Conservation (phyloP, 2,329 filamentous ascomycete species). For the Coniochaeta prunicola region DNA sequence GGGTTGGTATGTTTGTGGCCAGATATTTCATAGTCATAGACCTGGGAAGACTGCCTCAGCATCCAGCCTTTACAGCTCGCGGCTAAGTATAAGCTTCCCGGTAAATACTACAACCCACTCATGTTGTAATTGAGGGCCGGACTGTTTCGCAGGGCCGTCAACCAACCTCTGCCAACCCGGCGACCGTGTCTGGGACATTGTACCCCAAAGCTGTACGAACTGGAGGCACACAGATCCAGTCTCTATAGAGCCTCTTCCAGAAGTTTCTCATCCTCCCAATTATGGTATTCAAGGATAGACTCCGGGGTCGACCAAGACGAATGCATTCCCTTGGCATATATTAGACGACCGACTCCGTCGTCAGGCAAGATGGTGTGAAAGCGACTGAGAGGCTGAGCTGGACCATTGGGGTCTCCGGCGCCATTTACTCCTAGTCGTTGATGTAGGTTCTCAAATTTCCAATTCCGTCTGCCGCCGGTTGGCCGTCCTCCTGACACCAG, state of each 20-base stretch:
- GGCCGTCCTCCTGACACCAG: constrained; percentile 57
- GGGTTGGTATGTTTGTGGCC: too few species aligned
- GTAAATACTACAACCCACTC: background rate
- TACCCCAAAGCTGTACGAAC: background rate
- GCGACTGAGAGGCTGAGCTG: too few species aligned
- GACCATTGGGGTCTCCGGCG: too few species aligned
- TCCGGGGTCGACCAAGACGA: too few species aligned
- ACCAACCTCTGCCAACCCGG: background rate
- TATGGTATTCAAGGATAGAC: too few species aligned
- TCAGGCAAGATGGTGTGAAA: background rate
- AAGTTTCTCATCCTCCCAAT: too few species aligned
- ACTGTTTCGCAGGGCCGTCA: background rate
- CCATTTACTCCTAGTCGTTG: background rate
- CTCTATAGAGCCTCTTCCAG: too few species aligned
- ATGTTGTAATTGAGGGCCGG: background rate
- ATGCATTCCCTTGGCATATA: too few species aligned
- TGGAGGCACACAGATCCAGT: too few species aligned
- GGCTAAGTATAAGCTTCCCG: background rate
- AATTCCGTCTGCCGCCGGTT: constrained; percentile 26
- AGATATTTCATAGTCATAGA: background rate
- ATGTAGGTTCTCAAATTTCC: background rate
- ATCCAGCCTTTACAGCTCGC: background rate
- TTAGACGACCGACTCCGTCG: too few species aligned
- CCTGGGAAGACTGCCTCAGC: background rate
- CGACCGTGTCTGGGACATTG: background rate